These are phyloP conservation scores for Cutaneotrichosporon cavernicola DNA, from an alignment of 1,284 basidiomycete species.

Conservation along the genomic window DNA sequence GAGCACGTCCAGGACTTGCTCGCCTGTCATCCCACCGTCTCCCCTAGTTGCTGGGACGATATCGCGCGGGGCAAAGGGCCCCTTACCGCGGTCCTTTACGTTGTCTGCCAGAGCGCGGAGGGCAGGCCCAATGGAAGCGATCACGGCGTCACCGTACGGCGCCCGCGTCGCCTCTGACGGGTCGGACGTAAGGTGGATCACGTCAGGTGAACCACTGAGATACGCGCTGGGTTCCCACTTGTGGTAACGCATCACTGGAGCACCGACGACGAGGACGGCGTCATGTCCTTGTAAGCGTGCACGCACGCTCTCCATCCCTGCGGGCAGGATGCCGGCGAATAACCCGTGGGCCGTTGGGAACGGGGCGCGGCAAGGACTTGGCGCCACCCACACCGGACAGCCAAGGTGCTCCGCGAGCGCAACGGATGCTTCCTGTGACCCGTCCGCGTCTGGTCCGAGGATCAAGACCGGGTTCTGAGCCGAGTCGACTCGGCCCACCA, in stretches of 20 bases:
- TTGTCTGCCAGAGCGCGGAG: conserved; percentile 1
- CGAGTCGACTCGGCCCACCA: not conserved
- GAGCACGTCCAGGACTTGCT: conserved; percentile 13
- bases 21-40: conserved; percentile 11
- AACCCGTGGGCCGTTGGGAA: conserved; percentile 17
- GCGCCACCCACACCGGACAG: conserved; percentile 19
- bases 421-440: conserved; percentile 5
- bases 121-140: conserved; percentile 9
- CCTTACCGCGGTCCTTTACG: conserved; percentile 1
- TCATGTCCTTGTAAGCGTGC: conserved; percentile 15
- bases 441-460: conserved; percentile 22
- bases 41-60: not conserved
- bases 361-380: conserved; percentile 15
- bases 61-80: not conserved
- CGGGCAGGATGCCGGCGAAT: conserved; percentile 17
- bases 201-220: conserved; percentile 1
- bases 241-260: conserved; percentile 21
- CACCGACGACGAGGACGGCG: conserved; percentile 18
- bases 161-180: conserved; percentile 19
- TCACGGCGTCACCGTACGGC: conserved; percentile 16
- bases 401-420: conserved; percentile 16
- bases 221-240: conserved; percentile 20
- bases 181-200: conserved; percentile 19
- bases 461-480: conserved; percentile 14
- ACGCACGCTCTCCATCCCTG: conserved; percentile 15